Evolutionary conservation across 1,139 yeast species (phyloP).

Genomic region (Taphrina confusa): DNA sequence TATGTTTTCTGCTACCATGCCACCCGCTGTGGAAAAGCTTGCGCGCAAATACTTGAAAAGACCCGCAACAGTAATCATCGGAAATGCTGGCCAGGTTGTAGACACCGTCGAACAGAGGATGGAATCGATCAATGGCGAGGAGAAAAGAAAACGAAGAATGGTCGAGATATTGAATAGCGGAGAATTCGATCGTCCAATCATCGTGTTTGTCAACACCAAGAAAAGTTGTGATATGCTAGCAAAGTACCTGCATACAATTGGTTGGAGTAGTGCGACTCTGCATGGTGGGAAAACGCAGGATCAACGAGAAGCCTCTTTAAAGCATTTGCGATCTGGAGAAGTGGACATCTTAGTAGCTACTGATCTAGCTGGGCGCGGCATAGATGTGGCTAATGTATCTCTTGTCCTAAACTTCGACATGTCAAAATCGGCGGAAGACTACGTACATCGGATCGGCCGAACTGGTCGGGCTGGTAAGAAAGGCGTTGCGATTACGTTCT

Average conservation of each 20-base stretch:
- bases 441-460: conserved; percentile 90
- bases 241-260: conserved; percentile 52
- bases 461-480: conserved; percentile 90
- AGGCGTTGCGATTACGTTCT: conserved; percentile 74
- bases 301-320: conserved; percentile 78
- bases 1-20: conserved; percentile 95
- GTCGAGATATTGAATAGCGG: conserved; percentile 46
- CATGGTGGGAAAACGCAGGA: conserved; percentile 89
- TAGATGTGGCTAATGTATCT: conserved; percentile 83
- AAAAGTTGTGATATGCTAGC: conserved; percentile 69
- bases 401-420: conserved; percentile 84
- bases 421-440: conserved; percentile 75
- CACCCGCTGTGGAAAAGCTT: conserved; percentile 67
- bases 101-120: conserved; percentile 70
- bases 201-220: conserved; percentile 78
- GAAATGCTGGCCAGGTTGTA: conserved; percentile 61
- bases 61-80: conserved; percentile 69
- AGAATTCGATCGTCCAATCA: conserved; percentile 58
- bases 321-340: conserved; percentile 61
- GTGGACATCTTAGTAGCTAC: conserved; percentile 80
- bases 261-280: conserved; percentile 60
- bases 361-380: conserved; percentile 95
- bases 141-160: conserved; percentile 48
- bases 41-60: conserved; percentile 60
- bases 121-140: conserved; percentile 54